These are phyloP conservation scores for Fraxinus baroniana DNA, from an alignment of 305 asterid genomes.

Conservation along the genomic window DNA sequence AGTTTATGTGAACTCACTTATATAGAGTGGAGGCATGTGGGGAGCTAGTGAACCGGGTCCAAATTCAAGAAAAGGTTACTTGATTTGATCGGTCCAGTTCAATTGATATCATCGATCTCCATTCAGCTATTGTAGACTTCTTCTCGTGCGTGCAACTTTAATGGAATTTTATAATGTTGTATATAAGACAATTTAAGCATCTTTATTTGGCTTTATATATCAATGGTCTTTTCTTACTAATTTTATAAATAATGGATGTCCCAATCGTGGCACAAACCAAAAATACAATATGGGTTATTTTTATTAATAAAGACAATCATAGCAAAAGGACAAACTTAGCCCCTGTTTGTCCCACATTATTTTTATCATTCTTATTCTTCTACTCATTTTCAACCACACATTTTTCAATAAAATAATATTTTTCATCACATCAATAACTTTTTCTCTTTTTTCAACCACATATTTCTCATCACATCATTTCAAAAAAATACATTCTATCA, in stretches of 20 bases:
- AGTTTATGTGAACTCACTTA: background rate
- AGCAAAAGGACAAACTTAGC: background rate
- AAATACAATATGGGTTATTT: background rate
- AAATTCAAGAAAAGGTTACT: background rate
- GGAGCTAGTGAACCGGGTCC: background rate
- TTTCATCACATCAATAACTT: too few species aligned
- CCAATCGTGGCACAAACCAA: background rate
- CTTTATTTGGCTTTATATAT: background rate
- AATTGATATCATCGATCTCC: too few species aligned
- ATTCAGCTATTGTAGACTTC: too few species aligned
- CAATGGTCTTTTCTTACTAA: background rate
- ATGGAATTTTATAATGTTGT: background rate
- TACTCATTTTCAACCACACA: too few species aligned
- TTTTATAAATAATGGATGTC: background rate
- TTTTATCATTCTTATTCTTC: too few species aligned
- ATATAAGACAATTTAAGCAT: background rate
- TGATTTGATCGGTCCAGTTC: background rate
- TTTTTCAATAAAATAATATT: too few species aligned
- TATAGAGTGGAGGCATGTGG: background rate
- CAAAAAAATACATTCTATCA: too few species aligned
- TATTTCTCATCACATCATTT: too few species aligned
- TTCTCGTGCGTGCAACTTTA: background rate
- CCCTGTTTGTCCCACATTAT: too few species aligned
- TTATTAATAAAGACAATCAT: background rate
- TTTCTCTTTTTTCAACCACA: too few species aligned